These are phyloP conservation scores for Monilinia vaccinii-corymbosi DNA, from an alignment of 2,329 filamentous ascomycete species.

Conservation along the genomic window DNA sequence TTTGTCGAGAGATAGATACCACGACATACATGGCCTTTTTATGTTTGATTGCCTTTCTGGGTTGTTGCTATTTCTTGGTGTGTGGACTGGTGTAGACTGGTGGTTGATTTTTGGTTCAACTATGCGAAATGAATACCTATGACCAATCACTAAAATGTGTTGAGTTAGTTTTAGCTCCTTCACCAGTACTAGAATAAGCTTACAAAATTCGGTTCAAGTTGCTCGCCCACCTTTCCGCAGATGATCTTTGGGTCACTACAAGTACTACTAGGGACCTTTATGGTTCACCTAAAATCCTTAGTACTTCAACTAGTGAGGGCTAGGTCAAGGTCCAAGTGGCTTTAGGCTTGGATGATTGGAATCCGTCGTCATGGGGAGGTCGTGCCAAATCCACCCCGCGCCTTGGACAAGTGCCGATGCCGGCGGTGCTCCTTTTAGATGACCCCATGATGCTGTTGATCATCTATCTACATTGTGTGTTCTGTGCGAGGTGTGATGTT, in stretches of 20 bases:
- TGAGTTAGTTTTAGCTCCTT: neutral
- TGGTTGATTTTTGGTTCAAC: neutral
- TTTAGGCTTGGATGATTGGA: neutral
- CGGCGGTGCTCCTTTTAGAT: neutral
- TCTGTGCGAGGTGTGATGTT: neutral
- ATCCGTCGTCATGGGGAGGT: neutral
- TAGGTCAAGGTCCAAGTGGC: neutral
- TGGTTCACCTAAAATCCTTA: neutral
- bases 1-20: slow-evolving; percentile 26
- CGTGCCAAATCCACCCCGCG: neutral
- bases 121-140: neutral
- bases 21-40: slow-evolving; percentile 14
- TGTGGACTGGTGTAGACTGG: neutral
- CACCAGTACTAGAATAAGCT: neutral
- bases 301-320: neutral
- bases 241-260: neutral
- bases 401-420: neutral
- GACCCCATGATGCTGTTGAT: neutral
- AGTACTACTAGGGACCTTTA: neutral
- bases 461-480: no score
- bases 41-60: neutral
- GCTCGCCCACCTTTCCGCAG: neutral
- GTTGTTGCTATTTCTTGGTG: neutral
- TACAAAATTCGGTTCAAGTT: neutral
- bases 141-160: neutral